A percentile compares a stretch with the other conserved stretches of the same genome.
These are phyloP conservation scores for Kazachstania kunashirensis DNA, from an alignment of 805 yeast genomes.

Conservation along the genomic window DNA sequence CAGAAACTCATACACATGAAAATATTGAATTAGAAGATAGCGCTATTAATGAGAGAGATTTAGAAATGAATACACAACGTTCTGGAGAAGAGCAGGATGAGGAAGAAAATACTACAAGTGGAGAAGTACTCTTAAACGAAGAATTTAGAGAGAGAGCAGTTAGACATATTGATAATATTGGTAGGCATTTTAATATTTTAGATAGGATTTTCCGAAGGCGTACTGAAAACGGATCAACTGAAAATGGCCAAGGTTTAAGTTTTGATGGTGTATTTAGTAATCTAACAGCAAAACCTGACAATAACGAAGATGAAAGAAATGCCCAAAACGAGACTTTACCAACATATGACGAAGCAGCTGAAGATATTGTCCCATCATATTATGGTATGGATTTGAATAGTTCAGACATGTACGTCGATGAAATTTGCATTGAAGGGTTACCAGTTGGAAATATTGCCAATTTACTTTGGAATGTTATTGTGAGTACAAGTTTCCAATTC, in stretches of 20 bases:
- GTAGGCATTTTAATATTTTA: constrained; percentile 33
- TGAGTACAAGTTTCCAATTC: constrained; percentile 85
- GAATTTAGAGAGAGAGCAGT: constrained; percentile 14
- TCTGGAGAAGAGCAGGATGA: constrained; percentile 2
- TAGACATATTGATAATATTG: constrained; percentile 21
- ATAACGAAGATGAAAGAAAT: constrained; percentile 20
- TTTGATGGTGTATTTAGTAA: constrained; percentile 90
- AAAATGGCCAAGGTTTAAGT: constrained; percentile 12
- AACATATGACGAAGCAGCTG: constrained; percentile 88
- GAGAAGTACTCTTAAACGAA: constrained; percentile 6
- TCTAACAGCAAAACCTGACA: constrained; percentile 80
- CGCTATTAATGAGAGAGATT: constrained; percentile 2
- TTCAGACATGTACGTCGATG: constrained; percentile 55
- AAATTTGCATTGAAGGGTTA: constrained; percentile 85
- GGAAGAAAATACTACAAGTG: constrained; percentile 2
- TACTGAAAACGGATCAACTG: constrained; percentile 7
- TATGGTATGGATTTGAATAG: constrained; percentile 83
- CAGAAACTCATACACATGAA: not conserved
- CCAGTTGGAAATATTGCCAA: constrained; percentile 92
- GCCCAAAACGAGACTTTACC: constrained; percentile 56
- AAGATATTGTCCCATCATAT: constrained; percentile 90
- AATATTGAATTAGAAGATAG: not conserved
- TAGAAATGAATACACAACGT: constrained; percentile 3
- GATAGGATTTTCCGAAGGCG: constrained; percentile 30
- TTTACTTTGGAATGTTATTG: constrained; percentile 81